These are phyloP conservation scores for Verticillium dahliae DNA, from an alignment of 2,329 filamentous ascomycete species.

Conservation along the genomic window DNA sequence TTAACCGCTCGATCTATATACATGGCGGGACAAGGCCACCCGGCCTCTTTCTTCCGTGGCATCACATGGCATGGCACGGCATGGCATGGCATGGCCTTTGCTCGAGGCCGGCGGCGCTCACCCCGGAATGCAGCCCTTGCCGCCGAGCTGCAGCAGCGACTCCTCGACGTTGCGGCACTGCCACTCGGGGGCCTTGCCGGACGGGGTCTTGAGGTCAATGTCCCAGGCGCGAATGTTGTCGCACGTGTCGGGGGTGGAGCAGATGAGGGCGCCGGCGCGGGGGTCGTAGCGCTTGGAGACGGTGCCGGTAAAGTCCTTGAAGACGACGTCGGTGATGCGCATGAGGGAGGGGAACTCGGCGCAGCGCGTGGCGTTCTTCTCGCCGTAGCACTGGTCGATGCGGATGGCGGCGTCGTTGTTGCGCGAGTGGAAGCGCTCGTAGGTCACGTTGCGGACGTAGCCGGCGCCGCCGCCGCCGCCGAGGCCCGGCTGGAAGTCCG, in stretches of 20 bases:
- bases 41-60: not conserved
- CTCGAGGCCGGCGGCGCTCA: not conserved
- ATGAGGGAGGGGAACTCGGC: conserved; percentile 10
- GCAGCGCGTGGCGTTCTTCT: conserved; percentile 4
- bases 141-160: conserved; percentile 4
- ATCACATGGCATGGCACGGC: too few species aligned
- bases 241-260: conserved; percentile 19
- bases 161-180: conserved; percentile 33
- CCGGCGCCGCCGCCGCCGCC: conserved; percentile 54
- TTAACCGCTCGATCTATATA: too few species aligned
- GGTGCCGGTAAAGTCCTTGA: conserved; percentile 20
- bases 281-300: conserved; percentile 21
- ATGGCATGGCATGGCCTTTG: too few species aligned
- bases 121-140: conserved; percentile 2
- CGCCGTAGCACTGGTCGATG: conserved; percentile 54
- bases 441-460: conserved; percentile 54
- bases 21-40: too few species aligned
- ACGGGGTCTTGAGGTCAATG: conserved; percentile 40
- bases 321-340: conserved; percentile 19
- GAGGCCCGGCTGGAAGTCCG: conserved; percentile 47
- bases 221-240: conserved; percentile 39
- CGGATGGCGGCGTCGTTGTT: conserved; percentile 57
- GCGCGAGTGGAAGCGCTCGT: conserved; percentile 47
- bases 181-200: conserved; percentile 32
- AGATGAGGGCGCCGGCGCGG: conserved; percentile 19